Evolutionary conservation across 1,284 basidiomycete species (phyloP).

Genomic region (Irpex lacteus): DNA sequence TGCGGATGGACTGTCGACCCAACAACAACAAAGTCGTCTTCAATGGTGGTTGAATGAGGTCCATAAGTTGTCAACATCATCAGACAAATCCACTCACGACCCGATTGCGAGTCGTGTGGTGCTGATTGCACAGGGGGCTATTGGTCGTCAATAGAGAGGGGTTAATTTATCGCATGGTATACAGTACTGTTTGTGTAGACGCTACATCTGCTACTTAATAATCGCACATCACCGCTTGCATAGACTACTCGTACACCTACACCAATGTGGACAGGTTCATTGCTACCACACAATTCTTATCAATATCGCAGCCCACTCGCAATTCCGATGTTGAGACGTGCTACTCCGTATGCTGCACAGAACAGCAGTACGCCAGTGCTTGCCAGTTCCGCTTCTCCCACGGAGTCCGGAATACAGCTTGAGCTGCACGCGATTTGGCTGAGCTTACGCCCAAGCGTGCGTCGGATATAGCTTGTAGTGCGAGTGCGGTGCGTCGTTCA

Average conservation of each 20-base stretch:
- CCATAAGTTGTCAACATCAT: slow-evolving; percentile 19
- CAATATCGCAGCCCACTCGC: too few relatives aligned
- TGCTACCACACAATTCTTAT: too few relatives aligned
- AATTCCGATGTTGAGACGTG: too few relatives aligned
- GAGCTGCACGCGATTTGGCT: not conserved
- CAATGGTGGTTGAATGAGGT: slow-evolving; percentile 58
- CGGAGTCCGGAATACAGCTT: slow-evolving; percentile 4
- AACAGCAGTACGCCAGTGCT: slow-evolving; percentile 6
- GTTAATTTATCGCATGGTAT: not conserved
- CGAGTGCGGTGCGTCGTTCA: slow-evolving; percentile 37
- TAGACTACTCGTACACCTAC: not conserved
- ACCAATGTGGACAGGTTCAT: too few relatives aligned
- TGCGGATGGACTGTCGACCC: slow-evolving; percentile 34
- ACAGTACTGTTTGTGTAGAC: not conserved
- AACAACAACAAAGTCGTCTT: slow-evolving; percentile 46
- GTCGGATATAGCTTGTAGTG: slow-evolving; percentile 41
- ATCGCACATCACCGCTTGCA: not conserved
- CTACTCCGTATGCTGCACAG: not conserved
- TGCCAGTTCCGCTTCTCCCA: slow-evolving; percentile 9
- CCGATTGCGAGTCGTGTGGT: slow-evolving; percentile 40
- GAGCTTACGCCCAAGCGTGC: slow-evolving; percentile 11
- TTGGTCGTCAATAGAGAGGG: slow-evolving; percentile 16
- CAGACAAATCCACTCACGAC: slow-evolving; percentile 23
- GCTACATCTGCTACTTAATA: not conserved
- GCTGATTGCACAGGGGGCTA: slow-evolving; percentile 33